Evolutionary conservation across 2,329 filamentous ascomycete species (phyloP).

Genomic region (Triangularia verruculosa): DNA sequence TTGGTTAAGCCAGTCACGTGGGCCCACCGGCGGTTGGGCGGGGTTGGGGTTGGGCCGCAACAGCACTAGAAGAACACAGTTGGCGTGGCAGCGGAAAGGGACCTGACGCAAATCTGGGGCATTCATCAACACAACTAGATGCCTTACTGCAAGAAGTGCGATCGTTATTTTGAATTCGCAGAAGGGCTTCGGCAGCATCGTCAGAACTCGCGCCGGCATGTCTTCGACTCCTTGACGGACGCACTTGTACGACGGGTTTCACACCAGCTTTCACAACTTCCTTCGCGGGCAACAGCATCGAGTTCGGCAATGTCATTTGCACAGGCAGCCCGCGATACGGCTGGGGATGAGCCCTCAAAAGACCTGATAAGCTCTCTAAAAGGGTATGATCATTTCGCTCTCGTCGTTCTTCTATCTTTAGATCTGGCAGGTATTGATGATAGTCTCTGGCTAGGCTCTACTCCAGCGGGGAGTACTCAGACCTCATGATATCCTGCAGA

Average conservation of each 20-base stretch:
- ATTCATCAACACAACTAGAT: not conserved
- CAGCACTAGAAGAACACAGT: not conserved
- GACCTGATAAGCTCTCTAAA: conserved; percentile 11
- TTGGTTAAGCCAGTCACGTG: too few species aligned
- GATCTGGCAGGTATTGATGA: conserved; percentile 2
- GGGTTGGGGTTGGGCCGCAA: not conserved
- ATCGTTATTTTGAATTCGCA: conserved; percentile 3
- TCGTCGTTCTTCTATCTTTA: conserved; percentile 1
- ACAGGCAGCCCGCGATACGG: conserved; percentile 2
- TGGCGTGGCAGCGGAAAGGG: not conserved
- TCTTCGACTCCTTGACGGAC: not conserved
- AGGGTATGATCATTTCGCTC: conserved; percentile 9
- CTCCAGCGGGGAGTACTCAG: conserved; percentile 8
- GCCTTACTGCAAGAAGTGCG: not conserved
- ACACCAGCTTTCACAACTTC: too few species aligned
- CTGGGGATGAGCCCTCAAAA: conserved; percentile 11
- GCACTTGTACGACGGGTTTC: too few species aligned
- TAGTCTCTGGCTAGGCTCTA: conserved; percentile 7
- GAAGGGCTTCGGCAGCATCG: conserved; percentile 11
- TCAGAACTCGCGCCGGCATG: conserved; percentile 6
- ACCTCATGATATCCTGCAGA: conserved; percentile 9
- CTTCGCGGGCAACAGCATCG: not conserved
- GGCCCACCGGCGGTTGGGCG: too few species aligned
- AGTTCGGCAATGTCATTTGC: not conserved
- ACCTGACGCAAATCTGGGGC: not conserved